phyloP scores from a whole-genome alignment of 2,329 filamentous ascomycete species.

The Emmonsiellopsis sp. region DNA sequence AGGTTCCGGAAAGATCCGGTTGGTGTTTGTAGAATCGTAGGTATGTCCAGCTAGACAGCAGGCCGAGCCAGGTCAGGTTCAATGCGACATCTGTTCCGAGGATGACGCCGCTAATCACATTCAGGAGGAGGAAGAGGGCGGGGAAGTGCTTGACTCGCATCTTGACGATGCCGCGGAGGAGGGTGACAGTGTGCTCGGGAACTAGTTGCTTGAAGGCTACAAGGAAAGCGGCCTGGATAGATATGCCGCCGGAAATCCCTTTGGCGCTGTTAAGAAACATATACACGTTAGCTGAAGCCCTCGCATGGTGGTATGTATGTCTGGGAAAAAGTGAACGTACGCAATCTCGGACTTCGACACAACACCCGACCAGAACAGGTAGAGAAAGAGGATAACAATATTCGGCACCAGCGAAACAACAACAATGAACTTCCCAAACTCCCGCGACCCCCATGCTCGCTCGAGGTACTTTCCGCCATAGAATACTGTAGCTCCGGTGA shows the following conservation, averaged over 20 bases:
- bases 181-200: slow-evolving; percentile 89
- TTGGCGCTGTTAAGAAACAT: slow-evolving; percentile 50
- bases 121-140: slow-evolving; percentile 64
- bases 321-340: slow-evolving; percentile 17
- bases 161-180: slow-evolving; percentile 80
- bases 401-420: slow-evolving; percentile 75
- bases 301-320: neutral
- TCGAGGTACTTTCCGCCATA: slow-evolving; percentile 93
- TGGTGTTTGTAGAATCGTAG: slow-evolving; percentile 81
- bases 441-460: slow-evolving; percentile 84
- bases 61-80: slow-evolving; percentile 69
- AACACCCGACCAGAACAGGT: slow-evolving; percentile 64
- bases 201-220: slow-evolving; percentile 97
- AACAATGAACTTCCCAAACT: slow-evolving; percentile 83
- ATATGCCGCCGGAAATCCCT: slow-evolving; percentile 78
- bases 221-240: slow-evolving; percentile 85
- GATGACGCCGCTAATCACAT: slow-evolving; percentile 54
- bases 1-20: slow-evolving; percentile 45
- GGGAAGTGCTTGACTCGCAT: slow-evolving; percentile 77
- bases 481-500: slow-evolving; percentile 71
- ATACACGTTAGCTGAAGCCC: neutral
- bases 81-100: slow-evolving; percentile 66
- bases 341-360: slow-evolving; percentile 33
- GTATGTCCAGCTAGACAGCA: slow-evolving; percentile 88
- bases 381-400: slow-evolving; percentile 59